Evolutionary conservation across 2,329 filamentous ascomycete genomes (phyloP).

Genomic region (Periglandula ipomoeae): DNA sequence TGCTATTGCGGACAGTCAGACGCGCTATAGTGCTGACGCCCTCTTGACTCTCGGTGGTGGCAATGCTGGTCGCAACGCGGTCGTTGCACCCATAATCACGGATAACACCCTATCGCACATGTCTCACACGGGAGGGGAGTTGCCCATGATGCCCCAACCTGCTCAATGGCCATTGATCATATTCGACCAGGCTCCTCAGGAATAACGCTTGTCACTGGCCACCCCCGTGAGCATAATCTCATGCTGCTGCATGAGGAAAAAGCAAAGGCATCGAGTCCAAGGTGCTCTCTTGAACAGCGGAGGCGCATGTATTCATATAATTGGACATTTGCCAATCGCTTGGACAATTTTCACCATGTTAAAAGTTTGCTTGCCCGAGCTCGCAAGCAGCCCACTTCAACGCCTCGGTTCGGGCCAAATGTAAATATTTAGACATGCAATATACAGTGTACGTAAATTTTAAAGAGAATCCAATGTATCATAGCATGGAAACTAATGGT

Average conservation of each 20-base stretch:
- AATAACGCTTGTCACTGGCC: no score
- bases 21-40: conserved; percentile 39
- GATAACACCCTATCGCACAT: conserved; percentile 4
- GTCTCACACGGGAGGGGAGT: conserved; percentile 9
- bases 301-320: no score
- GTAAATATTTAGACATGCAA: background rate
- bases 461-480: no score
- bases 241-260: no score
- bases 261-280: no score
- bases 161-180: conserved; percentile 22
- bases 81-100: conserved; percentile 3
- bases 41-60: conserved; percentile 36
- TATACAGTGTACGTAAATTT: background rate
- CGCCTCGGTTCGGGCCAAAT: background rate
- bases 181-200: conserved; percentile 17
- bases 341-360: no score
- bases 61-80: background rate
- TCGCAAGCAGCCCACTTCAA: no score
- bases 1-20: conserved; percentile 39
- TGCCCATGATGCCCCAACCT: conserved; percentile 19
- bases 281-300: no score
- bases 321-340: no score
- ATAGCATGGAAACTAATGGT: no score
- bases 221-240: no score
- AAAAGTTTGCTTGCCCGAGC: no score